Evolutionary conservation across 306 rosid genomes (phyloP), one percentile per base, ranked within the genome.

Genomic region (Gastrolobium bilobum): DNA sequence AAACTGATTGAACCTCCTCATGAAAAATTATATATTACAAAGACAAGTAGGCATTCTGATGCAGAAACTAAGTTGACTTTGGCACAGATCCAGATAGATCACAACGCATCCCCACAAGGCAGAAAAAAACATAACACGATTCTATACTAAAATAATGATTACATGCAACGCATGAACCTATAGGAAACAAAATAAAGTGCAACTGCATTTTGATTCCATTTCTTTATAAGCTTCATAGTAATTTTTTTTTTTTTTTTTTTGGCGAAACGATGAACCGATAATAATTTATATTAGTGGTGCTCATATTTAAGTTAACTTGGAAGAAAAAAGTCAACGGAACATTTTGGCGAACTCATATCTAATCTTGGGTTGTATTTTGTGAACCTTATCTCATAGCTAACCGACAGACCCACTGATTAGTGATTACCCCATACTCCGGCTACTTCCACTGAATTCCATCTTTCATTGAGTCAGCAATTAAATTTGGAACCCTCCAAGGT

Each of bases 51-150:
- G 59, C 74, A 72, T 11, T 40, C 13, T 72, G 40, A 79, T 79
- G 48, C 34, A 75, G 76, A 75, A 75, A 81, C 56, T 46, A 80
- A 70, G 87, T 84, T 84, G 87, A 84, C 82, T 62, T 70, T 63
- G 38, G 79, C 38, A 75, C 38, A 75, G 7, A 54, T 79, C 68
- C 79, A 54, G 82, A 75, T 69, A 46, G 75, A 84, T 84, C 75
- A 79, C 81, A 84, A 53, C 81, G 71, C 78, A 73, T 33, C 29
- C 70, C 11, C 47, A 68, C 10, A 40, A 15, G 44, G 67, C 64
- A 62, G 48, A 43, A 5, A 52, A 83, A 26, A 56, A 44, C 20
- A 65, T 26, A 73, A 65, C 4, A 60, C n/a, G 26, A 59, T 56
- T 4, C 35, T 46, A 50, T 43, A 74, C 68, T 60, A 37, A 66